Evolutionary conservation across 2,329 filamentous ascomycete genomes (phyloP).

Genomic region (Fusarium papillatum): DNA sequence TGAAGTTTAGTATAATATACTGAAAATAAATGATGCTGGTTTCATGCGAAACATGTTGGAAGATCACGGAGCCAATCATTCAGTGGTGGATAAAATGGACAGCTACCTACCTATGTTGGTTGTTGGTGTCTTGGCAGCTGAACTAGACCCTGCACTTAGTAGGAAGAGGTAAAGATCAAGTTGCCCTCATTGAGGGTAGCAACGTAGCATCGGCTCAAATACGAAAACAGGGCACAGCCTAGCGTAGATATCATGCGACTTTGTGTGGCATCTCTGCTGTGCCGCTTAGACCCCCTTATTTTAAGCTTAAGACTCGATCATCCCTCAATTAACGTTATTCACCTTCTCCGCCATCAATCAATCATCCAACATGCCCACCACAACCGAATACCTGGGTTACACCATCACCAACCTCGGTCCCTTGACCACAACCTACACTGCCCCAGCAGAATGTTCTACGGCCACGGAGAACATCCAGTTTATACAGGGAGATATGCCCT

Average conservation of each 20-base stretch:
- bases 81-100: background rate
- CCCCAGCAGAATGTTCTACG: background rate
- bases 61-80: background rate
- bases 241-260: background rate
- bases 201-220: background rate
- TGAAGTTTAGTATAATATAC: background rate
- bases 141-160: background rate
- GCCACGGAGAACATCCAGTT: background rate
- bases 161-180: background rate
- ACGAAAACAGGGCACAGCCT: background rate
- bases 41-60: background rate
- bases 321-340: background rate
- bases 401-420: conserved; percentile 3
- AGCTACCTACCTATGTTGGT: background rate
- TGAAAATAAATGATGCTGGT: background rate
- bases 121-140: background rate
- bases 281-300: background rate
- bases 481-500: background rate
- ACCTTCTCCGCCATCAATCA: background rate
- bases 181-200: background rate
- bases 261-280: background rate
- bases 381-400: background rate
- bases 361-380: background rate
- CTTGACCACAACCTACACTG: background rate
- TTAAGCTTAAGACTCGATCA: background rate